These are phyloP conservation scores for Plantago coronopus DNA, from an alignment of 305 asterid species.

Conservation along the genomic window DNA sequence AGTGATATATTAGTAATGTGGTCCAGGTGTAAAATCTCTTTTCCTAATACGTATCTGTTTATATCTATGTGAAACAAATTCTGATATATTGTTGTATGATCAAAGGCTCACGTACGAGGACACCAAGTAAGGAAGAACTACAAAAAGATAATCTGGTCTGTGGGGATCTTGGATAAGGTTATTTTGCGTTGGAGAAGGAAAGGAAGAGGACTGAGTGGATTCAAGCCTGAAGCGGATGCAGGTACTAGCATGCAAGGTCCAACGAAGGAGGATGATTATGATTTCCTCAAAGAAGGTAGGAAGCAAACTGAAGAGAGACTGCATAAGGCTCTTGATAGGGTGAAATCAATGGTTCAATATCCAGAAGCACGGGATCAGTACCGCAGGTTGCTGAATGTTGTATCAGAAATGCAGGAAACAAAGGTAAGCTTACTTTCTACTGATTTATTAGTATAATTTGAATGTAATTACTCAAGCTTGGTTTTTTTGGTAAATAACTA, in stretches of 20 bases:
- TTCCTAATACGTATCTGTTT: background rate
- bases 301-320: conserved; percentile 79
- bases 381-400: conserved; percentile 80
- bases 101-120: conserved; percentile 96
- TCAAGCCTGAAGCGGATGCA: conserved; percentile 57
- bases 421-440: conserved; percentile 41
- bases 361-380: conserved; percentile 97
- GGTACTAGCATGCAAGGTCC: conserved; percentile 38
- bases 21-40: background rate
- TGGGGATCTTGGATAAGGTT: conserved; percentile 81
- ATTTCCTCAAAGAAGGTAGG: conserved; percentile 81
- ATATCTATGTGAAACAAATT: conserved; percentile 20
- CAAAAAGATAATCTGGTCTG: conserved; percentile 82
- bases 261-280: conserved; percentile 75
- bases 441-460: background rate
- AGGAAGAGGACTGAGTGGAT: conserved; percentile 82
- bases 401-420: conserved; percentile 71
- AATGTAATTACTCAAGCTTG: too few relatives aligned
- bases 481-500: too few relatives aligned
- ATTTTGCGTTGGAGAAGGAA: conserved; percentile 89
- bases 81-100: conserved; percentile 23
- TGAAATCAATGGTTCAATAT: conserved; percentile 93
- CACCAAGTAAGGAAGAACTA: conserved; percentile 95
- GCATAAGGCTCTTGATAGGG: conserved; percentile 88
- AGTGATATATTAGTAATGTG: background rate